These are phyloP conservation scores for Globisporangium paddicum DNA, from an alignment of 352 stramenopile species.

Conservation along the genomic window DNA sequence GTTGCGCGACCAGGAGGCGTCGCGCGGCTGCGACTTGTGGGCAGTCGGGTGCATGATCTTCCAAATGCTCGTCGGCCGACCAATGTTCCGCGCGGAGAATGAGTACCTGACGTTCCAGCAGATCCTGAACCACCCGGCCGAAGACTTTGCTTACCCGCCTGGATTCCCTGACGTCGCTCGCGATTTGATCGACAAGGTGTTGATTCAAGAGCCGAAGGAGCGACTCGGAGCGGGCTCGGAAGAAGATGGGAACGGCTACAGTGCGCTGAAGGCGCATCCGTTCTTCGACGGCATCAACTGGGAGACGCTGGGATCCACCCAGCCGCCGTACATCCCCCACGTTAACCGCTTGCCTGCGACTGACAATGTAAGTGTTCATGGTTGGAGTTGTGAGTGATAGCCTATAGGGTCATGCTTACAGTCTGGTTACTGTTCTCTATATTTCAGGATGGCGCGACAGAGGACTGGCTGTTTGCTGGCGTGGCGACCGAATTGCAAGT, in stretches of 20 bases:
- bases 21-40: slow-evolving; percentile 86
- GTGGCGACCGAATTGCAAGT: slow-evolving; percentile 85
- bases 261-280: slow-evolving; percentile 61
- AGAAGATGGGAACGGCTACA: slow-evolving; percentile 75
- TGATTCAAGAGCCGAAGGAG: slow-evolving; percentile 65
- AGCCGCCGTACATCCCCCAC: slow-evolving; percentile 59
- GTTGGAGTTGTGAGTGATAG: no score
- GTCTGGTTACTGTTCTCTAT: neutral
- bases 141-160: slow-evolving; percentile 69
- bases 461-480: slow-evolving; percentile 86
- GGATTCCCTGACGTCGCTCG: slow-evolving; percentile 53
- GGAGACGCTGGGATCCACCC: slow-evolving; percentile 39
- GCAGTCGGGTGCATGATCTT: slow-evolving; percentile 90
- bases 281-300: slow-evolving; percentile 86
- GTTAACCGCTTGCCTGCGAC: slow-evolving; percentile 55
- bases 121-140: slow-evolving; percentile 80
- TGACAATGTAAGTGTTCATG: slow-evolving; percentile 44
- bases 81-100: slow-evolving; percentile 87
- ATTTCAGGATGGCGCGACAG: slow-evolving; percentile 75
- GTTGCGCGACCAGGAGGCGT: slow-evolving; percentile 77
- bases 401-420: neutral
- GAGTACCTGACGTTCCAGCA: slow-evolving; percentile 91
- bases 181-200: slow-evolving; percentile 75
- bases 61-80: slow-evolving; percentile 81
- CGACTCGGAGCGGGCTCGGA: slow-evolving; percentile 69